Conservation (phyloP, 2,329 filamentous ascomycete species). For the Waltergamsia citrina region DNA sequence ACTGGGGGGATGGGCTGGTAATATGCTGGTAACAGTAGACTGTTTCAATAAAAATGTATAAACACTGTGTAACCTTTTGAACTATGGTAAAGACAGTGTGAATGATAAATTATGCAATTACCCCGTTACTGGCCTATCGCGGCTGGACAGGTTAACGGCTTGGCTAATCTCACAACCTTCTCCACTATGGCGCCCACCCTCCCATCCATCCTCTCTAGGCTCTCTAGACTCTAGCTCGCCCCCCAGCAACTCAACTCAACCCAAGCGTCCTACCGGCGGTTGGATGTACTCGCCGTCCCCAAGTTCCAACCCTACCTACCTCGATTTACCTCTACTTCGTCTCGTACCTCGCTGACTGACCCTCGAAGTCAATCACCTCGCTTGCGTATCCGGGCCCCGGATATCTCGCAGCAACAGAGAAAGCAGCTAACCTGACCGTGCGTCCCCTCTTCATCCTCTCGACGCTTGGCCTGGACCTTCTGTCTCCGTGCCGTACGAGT, state of each 20-base stretch:
- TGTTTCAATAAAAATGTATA: background rate
- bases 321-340: background rate
- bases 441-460: no score
- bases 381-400: constrained; percentile 32
- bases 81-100: background rate
- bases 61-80: background rate
- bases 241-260: background rate
- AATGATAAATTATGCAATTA: background rate
- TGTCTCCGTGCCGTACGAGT: constrained; percentile 14
- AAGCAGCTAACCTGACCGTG: background rate
- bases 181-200: no score
- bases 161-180: constrained; percentile 30
- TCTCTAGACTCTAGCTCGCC: no score
- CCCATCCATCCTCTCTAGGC: constrained; percentile 17
- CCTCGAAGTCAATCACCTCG: constrained; percentile 41
- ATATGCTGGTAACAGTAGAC: background rate
- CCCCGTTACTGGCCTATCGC: background rate
- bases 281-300: no score
- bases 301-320: no score
- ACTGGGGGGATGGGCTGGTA: background rate
- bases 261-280: no score
- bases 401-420: constrained; percentile 1
- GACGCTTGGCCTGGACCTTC: constrained; percentile 1
- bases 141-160: background rate
- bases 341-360: no score